Conservation (phyloP, 2,329 filamentous ascomycete species). For the Fusarium kyushuense region DNA sequence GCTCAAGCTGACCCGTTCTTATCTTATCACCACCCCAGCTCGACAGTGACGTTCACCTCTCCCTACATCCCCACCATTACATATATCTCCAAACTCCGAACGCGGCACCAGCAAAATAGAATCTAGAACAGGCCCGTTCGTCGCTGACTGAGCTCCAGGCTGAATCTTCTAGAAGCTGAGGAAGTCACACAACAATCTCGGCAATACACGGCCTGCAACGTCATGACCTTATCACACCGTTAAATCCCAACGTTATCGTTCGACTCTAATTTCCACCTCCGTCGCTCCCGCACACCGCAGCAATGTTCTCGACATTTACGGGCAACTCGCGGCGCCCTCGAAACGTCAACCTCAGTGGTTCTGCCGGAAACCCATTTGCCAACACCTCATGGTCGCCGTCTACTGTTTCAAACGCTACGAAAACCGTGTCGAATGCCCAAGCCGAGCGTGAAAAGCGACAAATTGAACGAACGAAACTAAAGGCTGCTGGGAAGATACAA, state of each 20-base stretch:
- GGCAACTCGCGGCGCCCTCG: conserved; percentile 86
- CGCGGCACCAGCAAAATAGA: conserved; percentile 38
- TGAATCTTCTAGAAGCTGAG: conserved; percentile 48
- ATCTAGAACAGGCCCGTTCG: conserved; percentile 27
- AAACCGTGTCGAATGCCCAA: conserved; percentile 86
- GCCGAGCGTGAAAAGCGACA: conserved; percentile 86
- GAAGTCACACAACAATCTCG: conserved; percentile 13
- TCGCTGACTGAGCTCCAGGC: conserved; percentile 44
- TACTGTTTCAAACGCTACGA: conserved; percentile 73
- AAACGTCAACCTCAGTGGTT: conserved; percentile 94
- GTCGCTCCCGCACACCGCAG: conserved; percentile 18
- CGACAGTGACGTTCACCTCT: conserved; percentile 40
- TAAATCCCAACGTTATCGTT: conserved; percentile 14
- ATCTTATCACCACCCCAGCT: conserved; percentile 37
- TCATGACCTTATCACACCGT: conserved; percentile 29
- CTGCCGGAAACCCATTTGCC: conserved; percentile 83
- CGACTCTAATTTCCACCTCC: conserved; percentile 15
- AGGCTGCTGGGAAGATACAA: conserved; percentile 81
- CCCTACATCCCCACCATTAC: conserved; percentile 43
- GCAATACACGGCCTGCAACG: conserved; percentile 8
- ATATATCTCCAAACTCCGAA: conserved; percentile 37
- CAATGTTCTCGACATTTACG: conserved; percentile 93
- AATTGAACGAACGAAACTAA: conserved; percentile 80
- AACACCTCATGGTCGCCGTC: conserved; percentile 69
- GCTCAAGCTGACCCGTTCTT: conserved; percentile 23